Percentiles rank a stretch among this genome's conserved stretches.
These are phyloP conservation scores for Rubroshorea leprosula DNA, from an alignment of 345 rosid species.

Conservation along the genomic window DNA sequence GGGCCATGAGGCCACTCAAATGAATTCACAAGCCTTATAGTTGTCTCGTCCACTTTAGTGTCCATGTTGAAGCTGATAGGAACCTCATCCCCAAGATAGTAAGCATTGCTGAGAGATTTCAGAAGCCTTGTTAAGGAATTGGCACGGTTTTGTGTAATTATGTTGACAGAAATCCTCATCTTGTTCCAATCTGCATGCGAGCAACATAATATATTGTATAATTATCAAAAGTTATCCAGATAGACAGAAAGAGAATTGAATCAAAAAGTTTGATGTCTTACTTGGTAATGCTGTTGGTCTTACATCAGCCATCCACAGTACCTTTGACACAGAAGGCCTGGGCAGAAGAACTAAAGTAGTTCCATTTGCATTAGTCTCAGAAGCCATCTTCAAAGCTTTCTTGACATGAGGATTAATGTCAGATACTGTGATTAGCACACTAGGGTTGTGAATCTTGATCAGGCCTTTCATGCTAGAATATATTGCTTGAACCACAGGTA, in stretches of 20 bases:
- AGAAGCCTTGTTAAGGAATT: constrained; percentile 70
- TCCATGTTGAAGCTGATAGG: constrained; percentile 94
- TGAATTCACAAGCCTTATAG: constrained; percentile 60
- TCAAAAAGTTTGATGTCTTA: constrained; percentile 33
- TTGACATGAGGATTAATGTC: constrained; percentile 67
- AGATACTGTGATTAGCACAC: constrained; percentile 73
- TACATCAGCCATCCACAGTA: constrained; percentile 97
- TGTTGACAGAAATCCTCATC: constrained; percentile 82
- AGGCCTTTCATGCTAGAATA: constrained; percentile 91
- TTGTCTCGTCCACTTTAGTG: constrained; percentile 84
- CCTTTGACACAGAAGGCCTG: constrained; percentile 64
- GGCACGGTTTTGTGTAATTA: constrained; percentile 83
- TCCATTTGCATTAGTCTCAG: constrained; percentile 44
- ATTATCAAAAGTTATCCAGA: neutral
- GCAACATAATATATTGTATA: neutral
- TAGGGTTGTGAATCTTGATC: constrained; percentile 86
- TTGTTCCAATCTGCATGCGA: constrained; percentile 94
- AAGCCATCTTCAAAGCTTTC: constrained; percentile 91
- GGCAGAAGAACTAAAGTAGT: constrained; percentile 66
- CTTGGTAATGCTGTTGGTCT: constrained; percentile 91
- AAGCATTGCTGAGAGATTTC: constrained; percentile 65
- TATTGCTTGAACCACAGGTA: constrained; percentile 81
- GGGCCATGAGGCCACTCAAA: constrained; percentile 93
- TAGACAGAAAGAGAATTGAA: neutral
- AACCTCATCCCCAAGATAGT: constrained; percentile 74